phyloP scores from a whole-genome alignment of 2,329 filamentous ascomycete genomes.

The Alternaria sp. region DNA sequence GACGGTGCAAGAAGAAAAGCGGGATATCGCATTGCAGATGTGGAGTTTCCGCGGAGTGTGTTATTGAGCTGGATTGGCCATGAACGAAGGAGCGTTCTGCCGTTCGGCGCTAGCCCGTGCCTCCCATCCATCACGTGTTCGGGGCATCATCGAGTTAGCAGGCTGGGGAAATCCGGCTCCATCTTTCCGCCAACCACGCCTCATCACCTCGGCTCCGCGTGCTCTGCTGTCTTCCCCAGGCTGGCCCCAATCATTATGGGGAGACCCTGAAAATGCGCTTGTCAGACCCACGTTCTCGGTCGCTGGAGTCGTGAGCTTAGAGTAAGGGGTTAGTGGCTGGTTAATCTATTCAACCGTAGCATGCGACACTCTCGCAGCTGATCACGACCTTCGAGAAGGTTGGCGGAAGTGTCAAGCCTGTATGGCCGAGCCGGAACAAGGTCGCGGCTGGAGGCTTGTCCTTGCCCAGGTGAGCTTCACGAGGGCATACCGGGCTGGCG shows the following conservation, averaged over 20 bases:
- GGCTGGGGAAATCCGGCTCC: conserved; percentile 2
- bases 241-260: background rate
- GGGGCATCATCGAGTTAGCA: background rate
- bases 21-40: conserved; percentile 1
- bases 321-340: conserved; percentile 20
- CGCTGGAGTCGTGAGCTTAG: conserved; percentile 13
- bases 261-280: conserved; percentile 4
- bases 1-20: conserved; percentile 4
- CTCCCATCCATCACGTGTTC: conserved; percentile 1
- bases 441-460: conserved; percentile 4
- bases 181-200: conserved; percentile 12
- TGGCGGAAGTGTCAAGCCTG: conserved; percentile 5
- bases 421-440: background rate
- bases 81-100: background rate
- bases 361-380: conserved; percentile 4
- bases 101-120: conserved; percentile 4
- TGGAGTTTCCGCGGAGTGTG: background rate
- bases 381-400: conserved; percentile 16
- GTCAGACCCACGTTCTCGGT: conserved; percentile 11
- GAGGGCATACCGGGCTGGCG: conserved; percentile 7
- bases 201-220: conserved; percentile 7
- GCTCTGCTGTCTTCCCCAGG: background rate
- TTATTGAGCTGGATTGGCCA: background rate
- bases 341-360: conserved; percentile 28
- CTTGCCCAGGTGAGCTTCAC: background rate